Base-by-base conservation (phyloP, 78 protist genomes). In the Dictyostelium firmibasis region DNA sequence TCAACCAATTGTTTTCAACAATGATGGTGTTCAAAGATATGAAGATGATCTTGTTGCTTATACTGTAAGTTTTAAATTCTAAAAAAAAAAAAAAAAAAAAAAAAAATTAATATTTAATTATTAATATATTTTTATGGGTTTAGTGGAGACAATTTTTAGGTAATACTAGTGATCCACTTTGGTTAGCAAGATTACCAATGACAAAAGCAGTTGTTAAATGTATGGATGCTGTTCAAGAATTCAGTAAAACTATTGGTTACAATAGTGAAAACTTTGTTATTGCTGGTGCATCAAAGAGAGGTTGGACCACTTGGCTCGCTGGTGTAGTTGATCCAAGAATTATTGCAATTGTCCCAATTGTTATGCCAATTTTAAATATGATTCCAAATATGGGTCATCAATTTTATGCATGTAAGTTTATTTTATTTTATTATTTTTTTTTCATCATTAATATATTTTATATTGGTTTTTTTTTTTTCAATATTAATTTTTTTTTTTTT, bases 211-310 rank as follows among this genome's bases (percentile, higher is more conserved):
- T 88, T 41, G 95, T 95, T 23, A 86, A 78, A 33, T 91, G 92
- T 44, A 84, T 95, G 93, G 97, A 95, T 81, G 91, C 95, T 2
- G 78, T 88, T 36, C 91, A 84, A 44, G 86, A 76, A 44, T 88
- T 89, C 67, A 83, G 93, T 20, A 64, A 83, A 67, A 38, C 57
- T 20, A 18, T 79, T 78, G 91, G 88, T 67, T 78, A 36, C 18
- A 23, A 43, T 33, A 57, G 67, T 27, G 70, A 81, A 23, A 31
- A 57, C 64, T 89, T 85, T 23, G 35, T 95, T 78, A 75, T 95
- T 79, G 97, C 97, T 29, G 97, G 97, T 79, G 97, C 97, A 2
- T 95, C 97, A 44, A 95, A 95, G 92, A 82, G 97, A 77, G 97
- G 97, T n/a, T 95, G 95, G 95, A 91, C 95, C 36, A 38, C 95